These are phyloP conservation scores for Phytophthora citrophthora DNA, from an alignment of 352 stramenopile genomes.

Conservation along the genomic window DNA sequence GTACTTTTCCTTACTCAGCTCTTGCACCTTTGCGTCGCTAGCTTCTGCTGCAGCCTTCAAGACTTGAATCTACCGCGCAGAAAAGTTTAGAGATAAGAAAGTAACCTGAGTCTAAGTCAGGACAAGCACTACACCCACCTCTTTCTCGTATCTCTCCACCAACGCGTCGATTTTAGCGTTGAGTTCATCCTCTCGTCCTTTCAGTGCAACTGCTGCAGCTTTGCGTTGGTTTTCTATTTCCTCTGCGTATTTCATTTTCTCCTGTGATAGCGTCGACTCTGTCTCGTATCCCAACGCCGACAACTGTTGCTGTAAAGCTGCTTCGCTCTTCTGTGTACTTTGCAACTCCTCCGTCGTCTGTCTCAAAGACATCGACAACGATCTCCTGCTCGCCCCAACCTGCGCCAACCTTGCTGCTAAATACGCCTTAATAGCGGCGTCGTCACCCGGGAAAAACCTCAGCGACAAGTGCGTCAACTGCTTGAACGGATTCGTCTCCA, in stretches of 20 bases:
- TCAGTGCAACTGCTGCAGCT: slow-evolving; percentile 48
- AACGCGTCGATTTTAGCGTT: slow-evolving; percentile 73
- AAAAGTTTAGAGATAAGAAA: not conserved
- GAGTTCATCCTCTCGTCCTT: slow-evolving; percentile 68
- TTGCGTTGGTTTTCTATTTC: slow-evolving; percentile 66
- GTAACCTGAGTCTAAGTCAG: not conserved
- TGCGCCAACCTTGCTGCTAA: slow-evolving; percentile 90
- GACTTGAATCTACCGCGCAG: slow-evolving; percentile 42
- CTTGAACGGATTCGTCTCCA: slow-evolving; percentile 96
- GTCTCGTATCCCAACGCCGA: slow-evolving; percentile 58
- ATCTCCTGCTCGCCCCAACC: slow-evolving; percentile 59
- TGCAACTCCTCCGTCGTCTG: slow-evolving; percentile 53
- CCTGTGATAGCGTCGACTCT: slow-evolving; percentile 61
- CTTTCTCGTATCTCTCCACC: slow-evolving; percentile 62
- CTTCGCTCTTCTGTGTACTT: slow-evolving; percentile 47
- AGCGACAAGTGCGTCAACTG: slow-evolving; percentile 94
- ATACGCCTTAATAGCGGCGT: slow-evolving; percentile 92
- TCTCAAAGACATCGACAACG: slow-evolving; percentile 46
- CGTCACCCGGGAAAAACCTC: slow-evolving; percentile 85
- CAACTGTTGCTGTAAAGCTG: slow-evolving; percentile 57
- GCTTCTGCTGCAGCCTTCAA: slow-evolving; percentile 53
- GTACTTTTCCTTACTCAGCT: slow-evolving; percentile 76
- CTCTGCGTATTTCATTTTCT: slow-evolving; percentile 75
- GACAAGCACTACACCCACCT: slow-evolving; percentile 44
- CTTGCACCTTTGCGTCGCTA: slow-evolving; percentile 61